Conservation (phyloP, 2,329 filamentous ascomycete species). For the Chaetomiaceae sp. region DNA sequence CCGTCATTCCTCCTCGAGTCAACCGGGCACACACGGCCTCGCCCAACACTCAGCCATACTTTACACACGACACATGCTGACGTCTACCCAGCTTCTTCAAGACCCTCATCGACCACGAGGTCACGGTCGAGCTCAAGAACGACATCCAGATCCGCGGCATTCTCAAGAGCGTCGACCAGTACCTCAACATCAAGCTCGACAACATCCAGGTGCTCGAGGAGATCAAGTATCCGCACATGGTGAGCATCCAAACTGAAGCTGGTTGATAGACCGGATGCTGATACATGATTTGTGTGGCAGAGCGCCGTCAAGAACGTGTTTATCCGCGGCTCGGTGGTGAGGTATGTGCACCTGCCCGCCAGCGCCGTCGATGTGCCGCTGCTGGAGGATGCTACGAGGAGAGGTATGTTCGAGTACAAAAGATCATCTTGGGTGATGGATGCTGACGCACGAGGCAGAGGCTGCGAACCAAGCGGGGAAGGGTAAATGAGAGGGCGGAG, state of each 20-base stretch:
- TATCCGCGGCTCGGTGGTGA: conserved; percentile 86
- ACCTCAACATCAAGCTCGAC: conserved; percentile 98
- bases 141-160: conserved; percentile 95
- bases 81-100: conserved; percentile 77
- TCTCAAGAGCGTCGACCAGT: conserved; percentile 96
- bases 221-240: conserved; percentile 89
- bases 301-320: conserved; percentile 92
- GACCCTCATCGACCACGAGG: conserved; percentile 93
- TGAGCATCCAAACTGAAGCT: conserved; percentile 39
- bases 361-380: conserved; percentile 79
- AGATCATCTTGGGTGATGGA: too few species aligned
- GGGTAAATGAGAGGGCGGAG: conserved; percentile 39
- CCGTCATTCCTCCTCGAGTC: background rate
- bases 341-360: conserved; percentile 85
- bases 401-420: conserved; percentile 60
- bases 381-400: conserved; percentile 84
- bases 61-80: background rate
- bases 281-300: conserved; percentile 34
- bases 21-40: background rate
- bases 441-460: conserved; percentile 38
- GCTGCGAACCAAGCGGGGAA: conserved; percentile 55
- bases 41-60: background rate
- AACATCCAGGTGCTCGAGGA: conserved; percentile 91
- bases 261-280: too few species aligned
- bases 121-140: conserved; percentile 98